A percentile compares a stretch with the other conserved stretches of the same genome.
These are phyloP conservation scores for Monascus purpureus DNA, from an alignment of 495 filamentous ascomycete genomes.

Conservation along the genomic window DNA sequence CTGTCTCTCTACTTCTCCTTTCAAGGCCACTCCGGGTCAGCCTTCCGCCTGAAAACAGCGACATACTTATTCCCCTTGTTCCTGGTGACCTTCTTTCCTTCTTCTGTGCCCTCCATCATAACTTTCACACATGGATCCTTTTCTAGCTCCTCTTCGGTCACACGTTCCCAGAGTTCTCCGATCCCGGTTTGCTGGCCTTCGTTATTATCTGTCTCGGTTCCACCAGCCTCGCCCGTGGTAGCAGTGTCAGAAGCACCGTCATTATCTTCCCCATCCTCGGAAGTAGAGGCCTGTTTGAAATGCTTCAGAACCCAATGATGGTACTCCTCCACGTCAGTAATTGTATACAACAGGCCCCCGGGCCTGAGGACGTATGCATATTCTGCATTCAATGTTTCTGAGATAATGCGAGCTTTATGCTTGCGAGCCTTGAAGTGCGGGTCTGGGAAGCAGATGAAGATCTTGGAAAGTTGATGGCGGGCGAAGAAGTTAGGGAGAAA, in stretches of 20 bases:
- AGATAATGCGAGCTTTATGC: constrained; percentile 91
- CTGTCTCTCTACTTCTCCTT: too few species aligned
- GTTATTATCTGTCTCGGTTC: constrained; percentile 11
- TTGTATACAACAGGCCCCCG: constrained; percentile 81
- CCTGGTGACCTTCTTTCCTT: constrained; percentile 91
- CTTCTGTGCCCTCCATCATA: constrained; percentile 83
- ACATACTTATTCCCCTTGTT: constrained; percentile 83
- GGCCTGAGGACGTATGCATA: constrained; percentile 81
- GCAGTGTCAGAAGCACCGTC: too few species aligned
- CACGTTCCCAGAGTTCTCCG: constrained; percentile 38
- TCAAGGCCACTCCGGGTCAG: constrained; percentile 63
- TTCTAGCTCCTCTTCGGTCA: constrained; percentile 49
- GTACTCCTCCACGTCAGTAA: constrained; percentile 92
- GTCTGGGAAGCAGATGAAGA: constrained; percentile 97
- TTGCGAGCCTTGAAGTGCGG: constrained; percentile 96
- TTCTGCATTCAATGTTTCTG: constrained; percentile 73
- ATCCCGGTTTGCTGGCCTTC: constrained; percentile 23
- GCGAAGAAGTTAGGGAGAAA: constrained; percentile 93
- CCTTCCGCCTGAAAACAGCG: constrained; percentile 65
- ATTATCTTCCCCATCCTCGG: too few species aligned
- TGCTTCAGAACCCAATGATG: constrained; percentile 84
- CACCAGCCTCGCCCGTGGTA: constrained; percentile 2
- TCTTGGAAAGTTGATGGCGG: constrained; percentile 59
- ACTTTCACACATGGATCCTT: constrained; percentile 61
- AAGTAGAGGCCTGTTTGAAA: constrained; percentile 36